phyloP scores from a whole-genome alignment of 129 eudicot species.

The Lactuca sativa region DNA sequence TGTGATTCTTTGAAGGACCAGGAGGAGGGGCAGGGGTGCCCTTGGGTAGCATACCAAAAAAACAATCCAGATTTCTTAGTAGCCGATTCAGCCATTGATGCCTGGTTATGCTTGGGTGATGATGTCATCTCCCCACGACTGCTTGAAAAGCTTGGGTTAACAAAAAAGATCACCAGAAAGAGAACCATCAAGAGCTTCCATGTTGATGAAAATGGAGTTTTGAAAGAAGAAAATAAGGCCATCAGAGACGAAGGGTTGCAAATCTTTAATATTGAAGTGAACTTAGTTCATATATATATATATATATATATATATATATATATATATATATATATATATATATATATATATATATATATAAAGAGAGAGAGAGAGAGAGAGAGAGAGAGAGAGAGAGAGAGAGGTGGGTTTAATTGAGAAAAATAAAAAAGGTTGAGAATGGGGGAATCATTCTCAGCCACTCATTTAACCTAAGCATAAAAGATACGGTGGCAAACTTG shows the following conservation, averaged over 20 bases:
- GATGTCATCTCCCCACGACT: constrained; percentile 31
- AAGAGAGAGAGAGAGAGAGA: too few relatives aligned
- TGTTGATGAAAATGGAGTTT: constrained; percentile 9
- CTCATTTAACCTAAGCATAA: too few relatives aligned
- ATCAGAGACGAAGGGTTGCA: constrained; percentile 3
- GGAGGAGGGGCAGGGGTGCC: constrained; percentile 53
- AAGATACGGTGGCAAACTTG: too few relatives aligned
- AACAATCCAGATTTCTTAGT: constrained; percentile 19
- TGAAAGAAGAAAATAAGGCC: constrained; percentile 28
- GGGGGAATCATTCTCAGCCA: too few relatives aligned
- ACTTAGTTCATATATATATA: background rate
- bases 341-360: too few relatives aligned
- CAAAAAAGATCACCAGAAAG: constrained; percentile 28
- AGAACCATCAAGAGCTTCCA: constrained; percentile 25
- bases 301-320: background rate
- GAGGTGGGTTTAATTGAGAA: too few relatives aligned
- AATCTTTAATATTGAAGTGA: constrained; percentile 2
- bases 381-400: too few relatives aligned
- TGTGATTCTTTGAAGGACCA: constrained; percentile 55
- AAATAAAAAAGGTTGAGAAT: too few relatives aligned
- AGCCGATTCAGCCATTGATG: constrained; percentile 15
- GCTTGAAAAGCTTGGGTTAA: constrained; percentile 24
- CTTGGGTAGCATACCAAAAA: constrained; percentile 37
- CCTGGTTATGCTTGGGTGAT: constrained; percentile 2
- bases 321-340: too few relatives aligned